Evolutionary conservation across 768 basidiomycete species (phyloP).

Genomic region (Mycena vitilis): DNA sequence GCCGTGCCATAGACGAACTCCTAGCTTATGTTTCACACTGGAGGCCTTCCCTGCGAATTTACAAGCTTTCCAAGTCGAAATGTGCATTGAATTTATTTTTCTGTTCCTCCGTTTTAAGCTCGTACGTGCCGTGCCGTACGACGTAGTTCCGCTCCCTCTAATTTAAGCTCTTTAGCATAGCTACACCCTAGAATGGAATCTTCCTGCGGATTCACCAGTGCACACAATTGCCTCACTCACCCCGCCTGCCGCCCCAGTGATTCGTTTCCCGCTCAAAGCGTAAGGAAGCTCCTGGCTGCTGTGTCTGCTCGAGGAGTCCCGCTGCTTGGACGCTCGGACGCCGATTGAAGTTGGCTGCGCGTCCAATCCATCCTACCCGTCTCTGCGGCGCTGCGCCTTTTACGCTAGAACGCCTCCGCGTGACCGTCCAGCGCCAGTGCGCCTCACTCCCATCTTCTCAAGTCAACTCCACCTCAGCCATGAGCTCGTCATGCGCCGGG

Average conservation of each 20-base stretch:
- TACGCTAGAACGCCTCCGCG: constrained; percentile 3
- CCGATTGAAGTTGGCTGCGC: constrained; percentile 1
- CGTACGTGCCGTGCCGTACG: too few relatives aligned
- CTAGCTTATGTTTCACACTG: too few relatives aligned
- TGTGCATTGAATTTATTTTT: too few relatives aligned
- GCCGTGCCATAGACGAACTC: too few relatives aligned
- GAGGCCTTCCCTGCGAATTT: too few relatives aligned
- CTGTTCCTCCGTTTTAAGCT: too few relatives aligned
- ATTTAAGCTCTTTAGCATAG: constrained; percentile 8
- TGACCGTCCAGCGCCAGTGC: background rate
- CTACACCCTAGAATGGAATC: background rate
- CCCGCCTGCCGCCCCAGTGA: background rate
- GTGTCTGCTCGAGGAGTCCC: background rate
- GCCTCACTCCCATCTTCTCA: constrained; percentile 9
- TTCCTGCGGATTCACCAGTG: constrained; percentile 4
- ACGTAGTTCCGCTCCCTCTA: background rate
- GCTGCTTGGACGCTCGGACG: constrained; percentile 4
- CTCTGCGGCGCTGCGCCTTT: constrained; percentile 10
- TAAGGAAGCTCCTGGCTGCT: background rate
- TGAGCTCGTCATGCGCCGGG: background rate
- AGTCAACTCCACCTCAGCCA: background rate
- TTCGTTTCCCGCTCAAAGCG: background rate
- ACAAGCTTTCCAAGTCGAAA: background rate
- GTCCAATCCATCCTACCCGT: constrained; percentile 4
- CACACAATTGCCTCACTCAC: background rate